A percentile compares a stretch with the other conserved stretches of the same genome.
phyloP scores from a whole-genome alignment of 1,284 basidiomycete species.

The Erythrobasidium hasegawianum region DNA sequence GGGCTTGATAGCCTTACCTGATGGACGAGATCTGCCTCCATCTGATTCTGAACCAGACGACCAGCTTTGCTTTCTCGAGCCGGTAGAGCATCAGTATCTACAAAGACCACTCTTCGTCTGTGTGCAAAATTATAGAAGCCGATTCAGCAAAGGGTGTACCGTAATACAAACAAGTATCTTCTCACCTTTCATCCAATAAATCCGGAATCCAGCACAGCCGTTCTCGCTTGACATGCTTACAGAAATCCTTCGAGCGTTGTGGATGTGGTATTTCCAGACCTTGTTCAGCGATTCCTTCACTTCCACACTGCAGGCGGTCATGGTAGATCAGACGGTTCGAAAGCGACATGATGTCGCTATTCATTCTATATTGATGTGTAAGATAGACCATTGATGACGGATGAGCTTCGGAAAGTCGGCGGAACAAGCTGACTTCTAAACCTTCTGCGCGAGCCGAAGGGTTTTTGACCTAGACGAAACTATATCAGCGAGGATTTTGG shows the following conservation, averaged over 20 bases:
- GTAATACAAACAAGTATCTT: no score
- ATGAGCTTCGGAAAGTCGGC: constrained; percentile 77
- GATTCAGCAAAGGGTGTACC: no score
- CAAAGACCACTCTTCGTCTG: constrained; percentile 79
- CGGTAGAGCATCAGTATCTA: constrained; percentile 81
- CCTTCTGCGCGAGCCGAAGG: constrained; percentile 74
- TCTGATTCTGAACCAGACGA: constrained; percentile 80
- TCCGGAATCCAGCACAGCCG: constrained; percentile 65
- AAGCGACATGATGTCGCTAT: constrained; percentile 88
- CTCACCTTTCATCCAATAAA: constrained; percentile 63
- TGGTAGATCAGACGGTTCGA: constrained; percentile 87
- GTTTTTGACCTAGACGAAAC: constrained; percentile 71
- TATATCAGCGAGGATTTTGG: constrained; percentile 6
- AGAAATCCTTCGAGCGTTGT: not conserved
- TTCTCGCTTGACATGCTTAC: not conserved
- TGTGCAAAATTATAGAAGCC: no score
- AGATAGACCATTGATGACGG: constrained; percentile 78
- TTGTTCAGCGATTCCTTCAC: constrained; percentile 62
- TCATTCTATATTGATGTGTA: constrained; percentile 91
- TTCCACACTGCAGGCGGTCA: constrained; percentile 73
- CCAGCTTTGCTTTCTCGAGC: constrained; percentile 76
- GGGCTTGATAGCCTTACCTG: constrained; percentile 47
- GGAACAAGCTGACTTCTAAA: constrained; percentile 84
- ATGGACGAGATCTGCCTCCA: constrained; percentile 61
- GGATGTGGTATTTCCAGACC: constrained; percentile 57